Percentiles rank a stretch among this genome's conserved stretches.
Evolutionary conservation across 1,139 yeast species (phyloP).

Genomic region (Candida smagusa): DNA sequence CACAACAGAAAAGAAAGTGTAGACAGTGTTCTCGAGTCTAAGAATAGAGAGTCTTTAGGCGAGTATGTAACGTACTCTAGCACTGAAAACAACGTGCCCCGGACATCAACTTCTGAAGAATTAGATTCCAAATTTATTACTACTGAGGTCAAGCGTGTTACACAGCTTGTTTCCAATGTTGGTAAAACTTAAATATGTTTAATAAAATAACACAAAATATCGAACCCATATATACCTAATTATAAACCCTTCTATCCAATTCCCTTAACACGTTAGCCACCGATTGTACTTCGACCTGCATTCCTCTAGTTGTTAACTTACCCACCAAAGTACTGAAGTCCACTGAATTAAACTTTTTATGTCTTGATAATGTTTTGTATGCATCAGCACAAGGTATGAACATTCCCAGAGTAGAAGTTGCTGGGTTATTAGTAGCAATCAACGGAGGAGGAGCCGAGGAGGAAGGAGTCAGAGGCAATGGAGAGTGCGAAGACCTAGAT

Average conservation of each 20-base stretch:
- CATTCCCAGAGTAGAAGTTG: constrained; percentile 36
- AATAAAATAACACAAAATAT: background rate
- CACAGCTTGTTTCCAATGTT: too few species aligned
- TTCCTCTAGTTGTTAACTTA: constrained; percentile 73
- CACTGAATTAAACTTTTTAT: constrained; percentile 67
- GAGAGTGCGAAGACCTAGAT: constrained; percentile 11
- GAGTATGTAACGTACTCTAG: too few species aligned
- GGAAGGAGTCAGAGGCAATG: constrained; percentile 21
- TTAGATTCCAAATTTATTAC: too few species aligned
- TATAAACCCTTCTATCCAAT: constrained; percentile 65
- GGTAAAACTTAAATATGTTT: too few species aligned
- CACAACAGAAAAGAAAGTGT: too few species aligned
- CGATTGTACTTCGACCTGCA: constrained; percentile 85
- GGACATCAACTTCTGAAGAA: too few species aligned
- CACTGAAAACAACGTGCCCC: too few species aligned
- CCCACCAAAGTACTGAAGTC: constrained; percentile 75
- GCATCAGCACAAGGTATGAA: constrained; percentile 89
- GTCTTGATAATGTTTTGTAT: constrained; percentile 77
- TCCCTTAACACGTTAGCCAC: constrained; percentile 82
- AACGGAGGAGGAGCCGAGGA: constrained; percentile 18
- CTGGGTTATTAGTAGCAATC: constrained; percentile 16
- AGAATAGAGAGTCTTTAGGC: too few species aligned
- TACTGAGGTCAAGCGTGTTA: too few species aligned
- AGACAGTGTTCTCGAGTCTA: too few species aligned
- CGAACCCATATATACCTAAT: constrained; percentile 18